Percentiles rank a stretch among this genome's conserved stretches.
Evolutionary conservation across 495 filamentous ascomycete genomes (phyloP).

Genomic region (Aspergillus wentii): DNA sequence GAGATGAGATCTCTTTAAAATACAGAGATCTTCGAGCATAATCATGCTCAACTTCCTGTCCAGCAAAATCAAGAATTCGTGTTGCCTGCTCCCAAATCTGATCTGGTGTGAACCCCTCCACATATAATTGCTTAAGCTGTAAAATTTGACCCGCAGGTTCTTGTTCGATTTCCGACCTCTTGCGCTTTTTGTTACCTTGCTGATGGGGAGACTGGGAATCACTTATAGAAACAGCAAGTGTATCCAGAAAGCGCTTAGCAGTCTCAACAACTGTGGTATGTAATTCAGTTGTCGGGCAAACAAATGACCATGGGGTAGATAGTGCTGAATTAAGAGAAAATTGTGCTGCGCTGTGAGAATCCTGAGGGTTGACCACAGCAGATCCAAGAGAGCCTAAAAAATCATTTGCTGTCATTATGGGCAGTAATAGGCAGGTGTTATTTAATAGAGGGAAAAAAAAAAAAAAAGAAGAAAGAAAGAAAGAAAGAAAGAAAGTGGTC

Average conservation of each 20-base stretch:
- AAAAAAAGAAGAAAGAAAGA: slow-evolving; percentile 17
- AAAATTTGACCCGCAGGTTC: slow-evolving; percentile 42
- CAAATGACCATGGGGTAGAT: slow-evolving; percentile 48
- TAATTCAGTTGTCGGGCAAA: slow-evolving; percentile 62
- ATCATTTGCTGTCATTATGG: too few relatives aligned
- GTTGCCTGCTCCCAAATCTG: slow-evolving; percentile 95
- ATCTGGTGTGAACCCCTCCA: slow-evolving; percentile 79
- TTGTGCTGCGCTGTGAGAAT: slow-evolving; percentile 1
- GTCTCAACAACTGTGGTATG: slow-evolving; percentile 60
- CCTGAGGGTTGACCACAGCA: too few relatives aligned
- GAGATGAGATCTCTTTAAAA: slow-evolving; percentile 14
- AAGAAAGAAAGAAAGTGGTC: slow-evolving; percentile 61
- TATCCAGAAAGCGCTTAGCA: slow-evolving; percentile 72
- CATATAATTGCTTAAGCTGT: slow-evolving; percentile 71
- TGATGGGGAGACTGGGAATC: slow-evolving; percentile 57
- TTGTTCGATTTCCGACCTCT: slow-evolving; percentile 44
- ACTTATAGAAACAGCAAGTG: slow-evolving; percentile 64
- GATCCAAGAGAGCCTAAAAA: too few relatives aligned
- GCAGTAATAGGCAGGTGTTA: neutral
- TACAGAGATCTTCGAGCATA: slow-evolving; percentile 18
- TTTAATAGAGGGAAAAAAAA: neutral
- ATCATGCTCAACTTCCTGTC: slow-evolving; percentile 30
- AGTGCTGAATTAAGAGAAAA: slow-evolving; percentile 21
- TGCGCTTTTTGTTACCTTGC: slow-evolving; percentile 61
- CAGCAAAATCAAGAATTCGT: slow-evolving; percentile 52